Evolutionary conservation across 129 eudicot species (phyloP).

Genomic region (Calendula officinalis): DNA sequence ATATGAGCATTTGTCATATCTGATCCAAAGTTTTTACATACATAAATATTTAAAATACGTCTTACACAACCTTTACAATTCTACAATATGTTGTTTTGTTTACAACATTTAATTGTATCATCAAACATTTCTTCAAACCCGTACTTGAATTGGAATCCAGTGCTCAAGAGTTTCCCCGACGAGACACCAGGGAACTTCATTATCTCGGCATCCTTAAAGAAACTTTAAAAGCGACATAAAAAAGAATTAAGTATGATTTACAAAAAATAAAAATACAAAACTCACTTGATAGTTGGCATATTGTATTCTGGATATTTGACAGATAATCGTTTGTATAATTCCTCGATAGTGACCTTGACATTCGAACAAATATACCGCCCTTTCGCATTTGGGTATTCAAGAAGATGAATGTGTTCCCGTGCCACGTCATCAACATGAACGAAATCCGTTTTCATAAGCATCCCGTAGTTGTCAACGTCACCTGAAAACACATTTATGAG

Average conservation of each 20-base stretch:
- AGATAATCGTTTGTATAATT: slow-evolving; percentile 35
- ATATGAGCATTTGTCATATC: too few species aligned
- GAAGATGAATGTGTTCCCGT: slow-evolving; percentile 48
- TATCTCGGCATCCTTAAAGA: slow-evolving; percentile 20
- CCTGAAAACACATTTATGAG: slow-evolving; percentile 21
- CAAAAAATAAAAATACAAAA: slow-evolving; percentile 6
- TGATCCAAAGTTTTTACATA: too few species aligned
- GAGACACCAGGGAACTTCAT: slow-evolving; percentile 23
- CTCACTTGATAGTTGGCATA: slow-evolving; percentile 44
- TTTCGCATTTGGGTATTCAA: slow-evolving; percentile 41
- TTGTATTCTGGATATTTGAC: slow-evolving; percentile 43
- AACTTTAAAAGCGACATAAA: slow-evolving; percentile 2
- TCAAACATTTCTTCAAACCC: slow-evolving; percentile 59
- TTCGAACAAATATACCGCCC: slow-evolving; percentile 65
- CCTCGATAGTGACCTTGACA: slow-evolving; percentile 30
- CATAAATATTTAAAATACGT: too few species aligned
- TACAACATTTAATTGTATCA: slow-evolving; percentile 52
- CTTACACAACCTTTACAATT: neutral
- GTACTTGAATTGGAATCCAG: slow-evolving; percentile 47
- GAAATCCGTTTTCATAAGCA: slow-evolving; percentile 3
- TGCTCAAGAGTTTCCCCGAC: slow-evolving; percentile 36
- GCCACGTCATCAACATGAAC: slow-evolving; percentile 65
- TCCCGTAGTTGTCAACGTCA: slow-evolving; percentile 16
- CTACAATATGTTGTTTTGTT: slow-evolving; percentile 41
- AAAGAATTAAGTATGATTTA: neutral